Conservation (phyloP, 1,139 yeast genomes). For the Blastobotrys apis region DNA sequence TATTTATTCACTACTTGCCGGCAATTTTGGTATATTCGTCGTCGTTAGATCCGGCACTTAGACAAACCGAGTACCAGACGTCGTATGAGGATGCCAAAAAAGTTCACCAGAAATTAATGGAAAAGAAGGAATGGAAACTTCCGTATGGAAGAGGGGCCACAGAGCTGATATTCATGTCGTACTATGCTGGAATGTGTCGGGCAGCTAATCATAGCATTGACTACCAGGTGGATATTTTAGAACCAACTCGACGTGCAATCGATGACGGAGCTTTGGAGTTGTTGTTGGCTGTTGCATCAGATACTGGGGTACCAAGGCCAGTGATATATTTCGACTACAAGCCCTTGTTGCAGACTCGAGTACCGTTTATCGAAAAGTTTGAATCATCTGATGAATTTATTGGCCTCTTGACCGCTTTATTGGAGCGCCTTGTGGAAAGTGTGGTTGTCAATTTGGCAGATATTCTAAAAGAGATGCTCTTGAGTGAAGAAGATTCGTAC, state of each 20-base stretch:
- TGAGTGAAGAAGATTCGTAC: conserved; percentile 78
- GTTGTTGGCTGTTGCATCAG: conserved; percentile 65
- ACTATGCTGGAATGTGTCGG: conserved; percentile 71
- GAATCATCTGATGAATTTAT: conserved; percentile 23
- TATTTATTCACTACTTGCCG: conserved; percentile 63
- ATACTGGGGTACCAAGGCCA: conserved; percentile 43
- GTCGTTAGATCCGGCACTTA: conserved; percentile 20
- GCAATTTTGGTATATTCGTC: conserved; percentile 36
- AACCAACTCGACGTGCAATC: conserved; percentile 48
- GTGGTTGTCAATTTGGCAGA: conserved; percentile 75
- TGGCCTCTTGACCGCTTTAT: conserved; percentile 19
- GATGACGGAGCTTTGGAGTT: conserved; percentile 79
- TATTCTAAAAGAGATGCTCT: conserved; percentile 71
- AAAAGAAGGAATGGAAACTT: conserved; percentile 28
- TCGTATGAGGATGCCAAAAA: conserved; percentile 18
- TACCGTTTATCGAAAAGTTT: conserved; percentile 19
- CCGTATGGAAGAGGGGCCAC: conserved; percentile 50
- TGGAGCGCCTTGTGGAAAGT: conserved; percentile 48
- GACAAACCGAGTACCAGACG: conserved; percentile 11
- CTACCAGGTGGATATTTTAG: conserved; percentile 41
- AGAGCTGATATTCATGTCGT: conserved; percentile 56
- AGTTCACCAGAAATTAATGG: conserved; percentile 12
- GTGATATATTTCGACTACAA: conserved; percentile 29
- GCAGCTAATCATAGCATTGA: conserved; percentile 38
- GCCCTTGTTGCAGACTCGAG: conserved; percentile 47